Conservation (phyloP, 768 basidiomycete species). For the Macrolepiota dolichaula region DNA sequence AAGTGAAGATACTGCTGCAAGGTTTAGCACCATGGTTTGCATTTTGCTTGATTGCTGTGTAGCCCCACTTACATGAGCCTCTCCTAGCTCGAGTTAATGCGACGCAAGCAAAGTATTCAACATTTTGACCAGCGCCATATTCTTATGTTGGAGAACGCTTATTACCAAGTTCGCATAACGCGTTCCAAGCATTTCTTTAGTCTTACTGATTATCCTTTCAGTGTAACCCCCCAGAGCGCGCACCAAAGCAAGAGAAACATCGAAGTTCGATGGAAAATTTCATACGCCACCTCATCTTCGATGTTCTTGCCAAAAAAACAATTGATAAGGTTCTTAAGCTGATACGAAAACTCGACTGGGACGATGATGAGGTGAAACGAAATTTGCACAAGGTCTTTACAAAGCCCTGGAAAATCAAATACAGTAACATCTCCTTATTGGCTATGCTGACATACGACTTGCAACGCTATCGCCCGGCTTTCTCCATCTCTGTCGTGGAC, state of each 20-base stretch:
- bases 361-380: slow-evolving; percentile 58
- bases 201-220: slow-evolving; percentile 25
- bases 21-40: slow-evolving; percentile 83
- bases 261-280: slow-evolving; percentile 88
- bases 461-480: slow-evolving; percentile 88
- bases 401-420: slow-evolving; percentile 99
- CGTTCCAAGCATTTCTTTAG: background rate
- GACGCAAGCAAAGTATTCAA: slow-evolving; percentile 88
- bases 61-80: background rate
- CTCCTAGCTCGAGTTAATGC: slow-evolving; percentile 84
- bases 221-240: slow-evolving; percentile 97
- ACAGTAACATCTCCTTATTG: slow-evolving; percentile 80
- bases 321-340: slow-evolving; percentile 96
- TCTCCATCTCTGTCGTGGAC: slow-evolving; percentile 85
- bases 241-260: slow-evolving; percentile 81
- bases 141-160: slow-evolving; percentile 93
- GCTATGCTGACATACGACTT: slow-evolving; percentile 96
- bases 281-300: slow-evolving; percentile 91
- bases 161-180: slow-evolving; percentile 72
- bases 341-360: slow-evolving; percentile 94
- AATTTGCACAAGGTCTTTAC: slow-evolving; percentile 87
- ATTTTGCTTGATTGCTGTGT: slow-evolving; percentile 10
- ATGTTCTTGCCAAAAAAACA: slow-evolving; percentile 88
- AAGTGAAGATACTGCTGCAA: slow-evolving; percentile 81
- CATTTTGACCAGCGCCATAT: slow-evolving; percentile 91